A percentile compares a stretch with the other conserved stretches of the same genome.
Conservation (phyloP, 345 rosid genomes). For the Corymbia maculata region DNA sequence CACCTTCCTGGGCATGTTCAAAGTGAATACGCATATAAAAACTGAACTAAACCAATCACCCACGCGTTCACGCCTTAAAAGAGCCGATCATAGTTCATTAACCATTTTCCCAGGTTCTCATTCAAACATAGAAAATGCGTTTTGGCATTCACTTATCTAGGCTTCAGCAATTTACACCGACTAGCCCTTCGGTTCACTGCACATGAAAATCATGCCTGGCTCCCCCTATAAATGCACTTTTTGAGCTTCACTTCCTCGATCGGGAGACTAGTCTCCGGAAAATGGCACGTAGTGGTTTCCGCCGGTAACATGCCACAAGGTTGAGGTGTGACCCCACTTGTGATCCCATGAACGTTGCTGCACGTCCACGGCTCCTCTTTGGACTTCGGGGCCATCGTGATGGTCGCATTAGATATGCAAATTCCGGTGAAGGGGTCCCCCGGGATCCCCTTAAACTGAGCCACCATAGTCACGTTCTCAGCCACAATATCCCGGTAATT, state of each 20-base stretch:
- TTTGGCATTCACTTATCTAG: neutral
- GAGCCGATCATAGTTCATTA: neutral
- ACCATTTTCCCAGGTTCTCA: neutral
- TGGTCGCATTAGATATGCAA: slow-evolving; percentile 61
- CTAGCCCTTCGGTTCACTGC: neutral
- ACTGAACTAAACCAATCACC: neutral
- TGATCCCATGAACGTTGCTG: slow-evolving; percentile 39
- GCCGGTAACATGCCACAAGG: slow-evolving; percentile 44
- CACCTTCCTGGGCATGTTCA: neutral
- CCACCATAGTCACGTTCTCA: slow-evolving; percentile 57
- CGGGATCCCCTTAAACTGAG: slow-evolving; percentile 52
- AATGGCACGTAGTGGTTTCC: slow-evolving; percentile 39
- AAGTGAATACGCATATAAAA: neutral
- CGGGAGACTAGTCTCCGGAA: slow-evolving; percentile 41
- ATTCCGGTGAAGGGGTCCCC: slow-evolving; percentile 56
- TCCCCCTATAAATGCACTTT: slow-evolving; percentile 34
- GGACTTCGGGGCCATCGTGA: slow-evolving; percentile 40
- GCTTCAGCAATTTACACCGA: neutral
- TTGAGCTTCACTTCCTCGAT: slow-evolving; percentile 57
- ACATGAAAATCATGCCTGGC: slow-evolving; percentile 1
- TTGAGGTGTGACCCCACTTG: slow-evolving; percentile 42
- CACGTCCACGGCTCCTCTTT: slow-evolving; percentile 72
- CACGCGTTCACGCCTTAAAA: neutral
- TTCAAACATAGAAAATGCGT: neutral
- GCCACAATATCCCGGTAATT: slow-evolving; percentile 61